These are phyloP conservation scores for Triticum monococcum DNA, from an alignment of 176 grass and related monocot species.

Conservation along the genomic window DNA sequence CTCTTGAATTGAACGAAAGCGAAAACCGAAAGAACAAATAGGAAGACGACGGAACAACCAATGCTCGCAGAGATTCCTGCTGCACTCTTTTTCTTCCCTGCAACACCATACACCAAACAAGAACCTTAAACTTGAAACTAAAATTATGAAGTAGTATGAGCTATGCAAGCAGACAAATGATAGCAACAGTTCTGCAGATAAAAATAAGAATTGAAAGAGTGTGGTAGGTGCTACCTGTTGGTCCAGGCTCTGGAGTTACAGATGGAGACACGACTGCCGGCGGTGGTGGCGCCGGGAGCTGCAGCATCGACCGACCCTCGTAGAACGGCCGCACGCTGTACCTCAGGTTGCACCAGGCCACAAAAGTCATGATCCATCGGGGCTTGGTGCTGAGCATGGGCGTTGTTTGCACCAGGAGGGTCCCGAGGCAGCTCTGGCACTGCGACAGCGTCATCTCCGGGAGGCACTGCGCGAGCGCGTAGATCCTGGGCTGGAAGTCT, in stretches of 20 bases:
- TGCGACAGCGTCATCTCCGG: constrained; percentile 26
- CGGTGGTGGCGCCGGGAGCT: constrained; percentile 13
- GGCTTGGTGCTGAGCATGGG: neutral
- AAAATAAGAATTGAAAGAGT: neutral
- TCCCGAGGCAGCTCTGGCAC: constrained; percentile 29
- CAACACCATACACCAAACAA: constrained; percentile 25
- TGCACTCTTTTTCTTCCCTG: constrained; percentile 32
- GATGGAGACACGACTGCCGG: neutral
- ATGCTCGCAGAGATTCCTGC: constrained; percentile 20
- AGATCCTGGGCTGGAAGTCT: constrained; percentile 38
- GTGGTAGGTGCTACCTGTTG: neutral
- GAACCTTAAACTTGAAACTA: neutral
- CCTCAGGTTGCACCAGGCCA: constrained; percentile 20
- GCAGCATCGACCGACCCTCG: constrained; percentile 20
- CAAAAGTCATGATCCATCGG: neutral
- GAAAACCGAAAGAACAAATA: constrained; percentile 20
- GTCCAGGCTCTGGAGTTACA: neutral
- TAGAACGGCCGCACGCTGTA: constrained; percentile 14
- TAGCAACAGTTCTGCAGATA: neutral
- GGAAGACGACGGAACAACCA: constrained; percentile 23
- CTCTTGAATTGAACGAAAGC: constrained; percentile 17
- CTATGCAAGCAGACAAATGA: neutral
- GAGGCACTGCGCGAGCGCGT: constrained; percentile 54
- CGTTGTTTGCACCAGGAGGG: neutral
- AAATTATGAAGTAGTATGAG: neutral